Percentiles rank a stretch among this genome's conserved stretches.
Conservation (phyloP, 164 flowering plant species). For the Magnolia sinica region DNA sequence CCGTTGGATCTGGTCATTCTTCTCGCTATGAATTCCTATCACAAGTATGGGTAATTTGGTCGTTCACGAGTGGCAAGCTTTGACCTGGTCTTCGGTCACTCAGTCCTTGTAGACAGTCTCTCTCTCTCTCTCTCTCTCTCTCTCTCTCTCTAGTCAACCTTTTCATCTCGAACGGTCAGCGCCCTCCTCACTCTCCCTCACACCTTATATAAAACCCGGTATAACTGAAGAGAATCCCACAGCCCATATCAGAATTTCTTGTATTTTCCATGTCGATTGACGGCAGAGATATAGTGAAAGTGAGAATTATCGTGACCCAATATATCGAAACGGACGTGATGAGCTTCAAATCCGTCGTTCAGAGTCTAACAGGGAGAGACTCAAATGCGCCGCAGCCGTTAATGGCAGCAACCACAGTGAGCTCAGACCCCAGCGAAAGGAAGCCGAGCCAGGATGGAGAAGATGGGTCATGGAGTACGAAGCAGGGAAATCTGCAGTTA, state of each 20-base stretch:
- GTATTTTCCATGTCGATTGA: neutral
- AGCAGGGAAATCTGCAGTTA: neutral
- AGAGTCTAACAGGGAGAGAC: neutral
- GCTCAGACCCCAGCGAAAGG: neutral
- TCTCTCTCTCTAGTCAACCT: neutral
- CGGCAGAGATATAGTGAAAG: neutral
- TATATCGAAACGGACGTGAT: neutral
- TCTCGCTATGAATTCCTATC: too few species aligned
- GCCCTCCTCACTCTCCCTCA: neutral
- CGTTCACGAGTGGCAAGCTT: neutral
- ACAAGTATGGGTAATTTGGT: too few species aligned
- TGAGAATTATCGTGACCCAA: neutral
- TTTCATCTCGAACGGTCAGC: neutral
- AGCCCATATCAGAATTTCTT: neutral
- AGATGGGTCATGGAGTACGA: neutral
- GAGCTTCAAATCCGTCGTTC: neutral
- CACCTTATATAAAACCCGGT: neutral
- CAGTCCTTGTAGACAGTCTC: neutral
- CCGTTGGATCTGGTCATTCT: too few species aligned
- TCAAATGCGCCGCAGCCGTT: neutral
- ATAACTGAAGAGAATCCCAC: neutral
- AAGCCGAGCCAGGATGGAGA: neutral
- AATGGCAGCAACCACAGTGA: neutral
- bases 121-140: too few species aligned
- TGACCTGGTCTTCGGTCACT: neutral